Conservation (phyloP, 495 filamentous ascomycete species). For the Neurospora sp. region DNA sequence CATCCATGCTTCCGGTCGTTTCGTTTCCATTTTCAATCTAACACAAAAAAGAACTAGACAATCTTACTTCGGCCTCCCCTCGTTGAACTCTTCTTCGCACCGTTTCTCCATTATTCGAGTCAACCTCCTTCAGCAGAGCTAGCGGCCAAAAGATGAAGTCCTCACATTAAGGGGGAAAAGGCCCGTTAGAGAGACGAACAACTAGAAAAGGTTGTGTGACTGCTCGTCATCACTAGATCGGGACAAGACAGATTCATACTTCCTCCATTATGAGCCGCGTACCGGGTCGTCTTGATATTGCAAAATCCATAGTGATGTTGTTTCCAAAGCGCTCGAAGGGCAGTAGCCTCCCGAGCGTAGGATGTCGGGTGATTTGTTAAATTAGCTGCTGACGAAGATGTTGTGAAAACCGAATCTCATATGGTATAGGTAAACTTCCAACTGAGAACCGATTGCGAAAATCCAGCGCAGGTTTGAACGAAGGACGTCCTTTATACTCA, state of each 20-base stretch:
- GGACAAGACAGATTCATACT: constrained; percentile 16
- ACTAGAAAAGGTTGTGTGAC: constrained; percentile 11
- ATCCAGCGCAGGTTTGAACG: constrained; percentile 14
- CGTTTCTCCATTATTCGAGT: neutral
- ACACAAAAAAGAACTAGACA: constrained; percentile 9
- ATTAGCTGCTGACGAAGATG: constrained; percentile 47
- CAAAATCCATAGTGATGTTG: constrained; percentile 50
- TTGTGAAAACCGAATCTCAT: constrained; percentile 29
- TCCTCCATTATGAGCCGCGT: constrained; percentile 12
- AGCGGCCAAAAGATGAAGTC: constrained; percentile 12
- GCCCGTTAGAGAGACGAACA: constrained; percentile 8
- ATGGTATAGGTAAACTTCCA: constrained; percentile 22
- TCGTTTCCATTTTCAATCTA: constrained; percentile 7
- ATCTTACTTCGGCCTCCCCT: neutral
- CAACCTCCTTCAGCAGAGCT: neutral
- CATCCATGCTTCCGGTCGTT: neutral
- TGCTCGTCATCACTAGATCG: constrained; percentile 22
- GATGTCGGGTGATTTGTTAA: constrained; percentile 47
- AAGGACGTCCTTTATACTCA: constrained; percentile 8
- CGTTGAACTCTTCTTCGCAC: neutral
- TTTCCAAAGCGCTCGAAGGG: constrained; percentile 48
- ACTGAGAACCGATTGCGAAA: constrained; percentile 23
- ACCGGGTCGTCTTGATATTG: constrained; percentile 30
- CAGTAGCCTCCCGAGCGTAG: constrained; percentile 46
- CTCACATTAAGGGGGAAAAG: constrained; percentile 15